Conservation (phyloP, 2,329 filamentous ascomycete genomes). For the Colletotrichum salicis region DNA sequence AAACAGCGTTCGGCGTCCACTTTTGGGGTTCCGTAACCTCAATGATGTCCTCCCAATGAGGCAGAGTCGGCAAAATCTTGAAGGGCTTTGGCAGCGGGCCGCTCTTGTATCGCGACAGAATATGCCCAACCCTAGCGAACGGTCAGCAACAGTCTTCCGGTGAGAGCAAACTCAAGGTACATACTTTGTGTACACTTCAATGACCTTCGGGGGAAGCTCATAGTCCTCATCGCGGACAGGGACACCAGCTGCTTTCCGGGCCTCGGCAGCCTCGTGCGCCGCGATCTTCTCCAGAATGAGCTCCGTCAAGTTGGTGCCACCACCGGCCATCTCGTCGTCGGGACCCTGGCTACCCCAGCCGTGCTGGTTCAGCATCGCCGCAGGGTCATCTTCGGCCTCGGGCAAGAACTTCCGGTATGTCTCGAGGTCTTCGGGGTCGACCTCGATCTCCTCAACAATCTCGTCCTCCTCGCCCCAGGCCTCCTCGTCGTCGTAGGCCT, state of each 20-base stretch:
- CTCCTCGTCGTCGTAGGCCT: constrained; percentile 65
- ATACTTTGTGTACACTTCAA: constrained; percentile 93
- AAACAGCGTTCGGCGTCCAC: constrained; percentile 80
- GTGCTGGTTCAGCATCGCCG: constrained; percentile 68
- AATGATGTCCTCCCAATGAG: constrained; percentile 90
- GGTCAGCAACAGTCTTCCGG: constrained; percentile 29
- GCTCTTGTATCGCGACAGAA: constrained; percentile 92
- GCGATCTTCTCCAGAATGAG: constrained; percentile 95
- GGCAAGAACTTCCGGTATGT: constrained; percentile 92
- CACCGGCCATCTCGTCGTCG: constrained; percentile 54
- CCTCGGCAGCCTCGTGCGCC: constrained; percentile 80
- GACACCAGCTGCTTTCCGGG: constrained; percentile 54
- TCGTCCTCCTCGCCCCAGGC: constrained; percentile 86
- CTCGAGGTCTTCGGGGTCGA: constrained; percentile 89
- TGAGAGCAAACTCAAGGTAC: constrained; percentile 37
- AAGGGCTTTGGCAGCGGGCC: constrained; percentile 98
- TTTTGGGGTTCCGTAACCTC: constrained; percentile 82
- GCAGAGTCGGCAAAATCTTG: constrained; percentile 93
- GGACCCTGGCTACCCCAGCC: constrained; percentile 63
- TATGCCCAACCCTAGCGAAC: constrained; percentile 75
- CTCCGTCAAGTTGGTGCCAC: constrained; percentile 85
- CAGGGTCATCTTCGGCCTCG: constrained; percentile 74
- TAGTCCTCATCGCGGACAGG: constrained; percentile 83
- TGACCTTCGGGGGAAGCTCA: constrained; percentile 88
- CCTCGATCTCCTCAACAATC: constrained; percentile 76